These are phyloP conservation scores for Daedaleopsis sinensis DNA, from an alignment of 768 basidiomycete genomes.

Conservation along the genomic window DNA sequence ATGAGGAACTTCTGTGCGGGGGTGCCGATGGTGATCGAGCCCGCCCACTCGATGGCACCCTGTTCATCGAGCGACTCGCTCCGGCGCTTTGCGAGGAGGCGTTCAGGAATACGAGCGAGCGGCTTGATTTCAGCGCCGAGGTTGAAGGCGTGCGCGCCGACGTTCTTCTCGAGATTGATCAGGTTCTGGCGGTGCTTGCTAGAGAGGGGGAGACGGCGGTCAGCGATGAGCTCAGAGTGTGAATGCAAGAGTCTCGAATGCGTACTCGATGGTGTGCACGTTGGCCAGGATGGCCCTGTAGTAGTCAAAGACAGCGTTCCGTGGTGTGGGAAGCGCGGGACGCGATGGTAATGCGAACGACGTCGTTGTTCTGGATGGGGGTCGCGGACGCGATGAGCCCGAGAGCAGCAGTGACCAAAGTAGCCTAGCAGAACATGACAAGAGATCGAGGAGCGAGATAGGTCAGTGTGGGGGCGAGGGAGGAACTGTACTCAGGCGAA, in stretches of 20 bases:
- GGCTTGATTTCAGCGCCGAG: conserved; percentile 23
- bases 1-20: conserved; percentile 37
- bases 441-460: conserved; percentile 6
- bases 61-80: conserved; percentile 26
- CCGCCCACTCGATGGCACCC: conserved; percentile 34
- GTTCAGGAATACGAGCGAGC: conserved; percentile 1
- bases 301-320: conserved; percentile 21
- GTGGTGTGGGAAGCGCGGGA: conserved; percentile 16
- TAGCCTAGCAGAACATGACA: conserved; percentile 16
- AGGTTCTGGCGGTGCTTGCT: conserved; percentile 26
- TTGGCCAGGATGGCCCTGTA: neutral
- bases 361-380: conserved; percentile 11
- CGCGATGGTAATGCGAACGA: conserved; percentile 12
- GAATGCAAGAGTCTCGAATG: too few relatives aligned
- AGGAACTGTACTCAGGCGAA: conserved; percentile 9
- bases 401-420: conserved; percentile 16
- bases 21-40: conserved; percentile 41
- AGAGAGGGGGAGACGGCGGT: neutral
- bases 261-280: too few relatives aligned
- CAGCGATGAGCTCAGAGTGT: neutral
- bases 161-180: conserved; percentile 16
- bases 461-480: conserved; percentile 17
- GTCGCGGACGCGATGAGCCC: conserved; percentile 9
- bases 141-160: conserved; percentile 8
- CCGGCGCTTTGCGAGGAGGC: conserved; percentile 15